A percentile compares a stretch with the other conserved stretches of the same genome.
Conservation (phyloP, 2,329 filamentous ascomycete species). For the Aureobasidium sp. region DNA sequence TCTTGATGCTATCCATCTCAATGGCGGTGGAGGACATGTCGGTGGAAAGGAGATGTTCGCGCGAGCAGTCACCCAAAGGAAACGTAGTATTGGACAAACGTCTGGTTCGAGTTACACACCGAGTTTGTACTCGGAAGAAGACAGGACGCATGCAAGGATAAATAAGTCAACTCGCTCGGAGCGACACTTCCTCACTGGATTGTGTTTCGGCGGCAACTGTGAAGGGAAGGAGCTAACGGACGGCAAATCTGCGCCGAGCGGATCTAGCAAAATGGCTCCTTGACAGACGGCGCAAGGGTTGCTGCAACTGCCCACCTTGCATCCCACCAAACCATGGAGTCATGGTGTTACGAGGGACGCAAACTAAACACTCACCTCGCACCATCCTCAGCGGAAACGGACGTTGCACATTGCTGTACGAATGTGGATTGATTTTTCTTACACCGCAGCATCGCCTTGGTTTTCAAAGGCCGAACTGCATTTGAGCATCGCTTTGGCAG, state of each 20-base stretch:
- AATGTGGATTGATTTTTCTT: not conserved
- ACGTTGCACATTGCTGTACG: not conserved
- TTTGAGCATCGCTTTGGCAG: not conserved
- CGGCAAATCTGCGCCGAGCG: slow-evolving; percentile 6
- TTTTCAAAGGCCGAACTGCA: too few relatives aligned
- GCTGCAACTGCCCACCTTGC: slow-evolving; percentile 10
- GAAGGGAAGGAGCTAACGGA: slow-evolving; percentile 5
- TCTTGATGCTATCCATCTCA: slow-evolving; percentile 11
- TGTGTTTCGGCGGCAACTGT: not conserved
- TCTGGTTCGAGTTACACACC: slow-evolving; percentile 11
- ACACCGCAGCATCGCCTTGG: not conserved
- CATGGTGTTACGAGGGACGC: not conserved
- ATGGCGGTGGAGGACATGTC: slow-evolving; percentile 11
- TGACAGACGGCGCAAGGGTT: slow-evolving; percentile 5
- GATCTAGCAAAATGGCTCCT: not conserved
- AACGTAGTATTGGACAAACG: slow-evolving; percentile 2
- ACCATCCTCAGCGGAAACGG: not conserved
- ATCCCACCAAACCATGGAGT: slow-evolving; percentile 6
- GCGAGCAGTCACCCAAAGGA: slow-evolving; percentile 4
- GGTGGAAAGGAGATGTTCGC: slow-evolving; percentile 1
- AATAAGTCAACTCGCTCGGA: slow-evolving; percentile 3
- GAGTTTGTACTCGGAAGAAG: slow-evolving; percentile 12
- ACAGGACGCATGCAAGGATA: slow-evolving; percentile 13
- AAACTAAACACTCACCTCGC: not conserved
- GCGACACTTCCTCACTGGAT: not conserved